These are phyloP conservation scores for Pezicula carpinea DNA, from an alignment of 2,329 filamentous ascomycete species.

Conservation along the genomic window DNA sequence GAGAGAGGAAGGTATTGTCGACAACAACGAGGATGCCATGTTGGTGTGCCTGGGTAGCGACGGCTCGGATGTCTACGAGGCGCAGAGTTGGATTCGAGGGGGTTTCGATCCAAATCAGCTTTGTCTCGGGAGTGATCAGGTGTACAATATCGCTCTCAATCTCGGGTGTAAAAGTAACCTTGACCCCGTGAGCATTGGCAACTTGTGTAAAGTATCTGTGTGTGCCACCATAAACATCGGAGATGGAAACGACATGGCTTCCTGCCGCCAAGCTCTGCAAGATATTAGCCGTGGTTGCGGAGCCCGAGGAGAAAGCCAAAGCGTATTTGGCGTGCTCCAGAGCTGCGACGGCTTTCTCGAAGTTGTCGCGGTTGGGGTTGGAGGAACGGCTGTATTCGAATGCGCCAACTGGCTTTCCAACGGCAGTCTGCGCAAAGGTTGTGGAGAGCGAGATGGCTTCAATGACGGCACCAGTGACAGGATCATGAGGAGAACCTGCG, in stretches of 20 bases:
- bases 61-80: conserved; percentile 86
- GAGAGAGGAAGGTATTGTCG: conserved; percentile 96
- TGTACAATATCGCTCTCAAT: conserved; percentile 84
- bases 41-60: conserved; percentile 77
- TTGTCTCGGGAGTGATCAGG: conserved; percentile 84
- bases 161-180: conserved; percentile 88
- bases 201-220: conserved; percentile 99
- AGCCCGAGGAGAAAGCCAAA: conserved; percentile 90
- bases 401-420: conserved; percentile 79
- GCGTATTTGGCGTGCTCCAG: conserved; percentile 91
- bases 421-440: conserved; percentile 86
- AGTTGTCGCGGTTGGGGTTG: conserved; percentile 94
- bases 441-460: conserved; percentile 94
- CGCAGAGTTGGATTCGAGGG: conserved; percentile 93
- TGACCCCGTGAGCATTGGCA: conserved; percentile 86
- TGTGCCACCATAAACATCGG: conserved; percentile 96
- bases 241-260: conserved; percentile 92
- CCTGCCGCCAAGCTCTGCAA: conserved; percentile 87
- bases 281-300: conserved; percentile 87
- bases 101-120: conserved; percentile 94
- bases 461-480: conserved; percentile 90
- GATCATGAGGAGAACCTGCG: conserved; percentile 86
- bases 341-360: conserved; percentile 85
- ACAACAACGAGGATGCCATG: conserved; percentile 95
- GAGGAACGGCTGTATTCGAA: conserved; percentile 93